These are phyloP conservation scores for Claviceps humidiphila DNA, from an alignment of 2,329 filamentous ascomycete species.

Conservation along the genomic window DNA sequence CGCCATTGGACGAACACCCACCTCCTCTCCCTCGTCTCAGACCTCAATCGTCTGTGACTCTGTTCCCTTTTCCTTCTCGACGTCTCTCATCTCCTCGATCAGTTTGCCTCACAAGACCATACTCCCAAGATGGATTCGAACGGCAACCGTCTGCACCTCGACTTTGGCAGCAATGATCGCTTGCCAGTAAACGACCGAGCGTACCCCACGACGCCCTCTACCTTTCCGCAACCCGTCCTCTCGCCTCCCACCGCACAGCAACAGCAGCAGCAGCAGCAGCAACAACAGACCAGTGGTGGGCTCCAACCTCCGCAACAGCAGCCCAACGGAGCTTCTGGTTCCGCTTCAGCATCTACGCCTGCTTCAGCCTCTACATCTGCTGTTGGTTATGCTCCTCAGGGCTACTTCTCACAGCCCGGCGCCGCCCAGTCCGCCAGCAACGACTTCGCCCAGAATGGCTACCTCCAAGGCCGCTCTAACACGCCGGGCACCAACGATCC, in stretches of 20 bases:
- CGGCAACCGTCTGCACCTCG: slow-evolving; percentile 53
- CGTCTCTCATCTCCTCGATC: not conserved
- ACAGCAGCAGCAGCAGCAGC: slow-evolving; percentile 18
- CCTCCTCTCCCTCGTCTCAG: too few relatives aligned
- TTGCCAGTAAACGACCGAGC: slow-evolving; percentile 49
- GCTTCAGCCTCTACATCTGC: slow-evolving; percentile 20
- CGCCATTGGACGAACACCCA: too few relatives aligned
- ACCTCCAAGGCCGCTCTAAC: slow-evolving; percentile 39
- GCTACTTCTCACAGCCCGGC: slow-evolving; percentile 51
- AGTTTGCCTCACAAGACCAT: not conserved
- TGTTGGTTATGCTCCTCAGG: slow-evolving; percentile 24
- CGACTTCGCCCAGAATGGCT: slow-evolving; percentile 37
- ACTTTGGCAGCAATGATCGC: slow-evolving; percentile 54
- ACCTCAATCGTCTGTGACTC: too few relatives aligned
- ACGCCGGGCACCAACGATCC: slow-evolving; percentile 60
- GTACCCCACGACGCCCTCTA: slow-evolving; percentile 84
- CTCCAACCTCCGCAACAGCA: slow-evolving; percentile 23
- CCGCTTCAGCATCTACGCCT: too few relatives aligned
- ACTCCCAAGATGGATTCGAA: slow-evolving; percentile 33
- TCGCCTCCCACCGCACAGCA: slow-evolving; percentile 14
- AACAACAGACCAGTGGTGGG: slow-evolving; percentile 22
- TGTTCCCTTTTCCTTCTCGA: not conserved
- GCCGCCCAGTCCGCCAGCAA: slow-evolving; percentile 29
- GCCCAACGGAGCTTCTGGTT: slow-evolving; percentile 26
- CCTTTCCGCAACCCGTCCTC: slow-evolving; percentile 38